Evolutionary conservation across 139 green algal genomes (phyloP), one percentile per base, ranked within the genome.

Genomic region (Pseudopediastrum boryanum): DNA sequence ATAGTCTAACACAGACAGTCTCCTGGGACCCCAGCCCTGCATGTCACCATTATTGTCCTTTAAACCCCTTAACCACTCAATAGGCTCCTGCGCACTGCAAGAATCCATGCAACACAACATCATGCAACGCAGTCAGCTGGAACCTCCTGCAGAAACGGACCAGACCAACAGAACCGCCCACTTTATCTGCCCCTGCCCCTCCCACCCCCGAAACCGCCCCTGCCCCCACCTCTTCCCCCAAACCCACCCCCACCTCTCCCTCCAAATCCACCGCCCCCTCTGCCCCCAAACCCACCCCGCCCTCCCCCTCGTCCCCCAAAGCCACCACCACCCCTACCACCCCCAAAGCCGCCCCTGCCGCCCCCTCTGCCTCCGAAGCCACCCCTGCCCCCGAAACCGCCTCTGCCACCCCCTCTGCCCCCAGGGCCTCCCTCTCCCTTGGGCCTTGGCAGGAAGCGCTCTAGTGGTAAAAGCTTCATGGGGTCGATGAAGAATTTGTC

Each of bases 401-500:
- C 75, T 48, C 81, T 71, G 21, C 71, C 27, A 12, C 71, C 68
- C 41, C 81, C 79, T 5, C 80, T 43, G 33, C 79, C 82, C 4
- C 80, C 79, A 3, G 79, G 31, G 3, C 52, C 35, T 2, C 78
- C 75, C 1, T 88, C 88, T 13, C 91, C 93, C 86, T 98, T 98
- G 6, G 92, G 89, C 82, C 83, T 87, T 0, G 95, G 95, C 83
- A 94, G 77, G 83, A 93, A 94, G 35, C 88, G 74, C 63, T 94
- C 90, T 65, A 95, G 65, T 23, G 92, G 91, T 68, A 95, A 81
- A 44, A 95, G 87, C 84, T 95, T 97, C 29, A 88, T 84, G 16
- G 96, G 94, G 86, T 98, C 93, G 66, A 98, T 99, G 92, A 89
- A 98, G 79, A 99, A 99, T 83, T 98, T 99, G 84, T 99, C 93